These are phyloP conservation scores for Austroboletus novae-zelandiae DNA, from an alignment of 1,284 basidiomycete species.

Conservation along the genomic window DNA sequence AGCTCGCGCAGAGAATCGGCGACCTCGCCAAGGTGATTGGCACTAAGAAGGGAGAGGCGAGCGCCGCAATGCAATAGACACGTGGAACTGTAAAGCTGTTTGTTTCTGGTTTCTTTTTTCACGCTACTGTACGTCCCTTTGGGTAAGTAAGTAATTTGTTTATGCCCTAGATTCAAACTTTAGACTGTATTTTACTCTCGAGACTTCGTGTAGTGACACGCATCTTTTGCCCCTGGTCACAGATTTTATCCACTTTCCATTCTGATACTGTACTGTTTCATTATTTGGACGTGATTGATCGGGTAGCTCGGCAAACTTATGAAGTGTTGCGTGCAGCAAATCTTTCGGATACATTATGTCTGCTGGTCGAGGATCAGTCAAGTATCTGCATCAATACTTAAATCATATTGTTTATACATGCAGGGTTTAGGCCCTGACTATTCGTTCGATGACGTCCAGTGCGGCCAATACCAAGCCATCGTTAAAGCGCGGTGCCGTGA, in stretches of 20 bases:
- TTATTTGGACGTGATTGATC: no score
- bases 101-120: not conserved
- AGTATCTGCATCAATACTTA: no score
- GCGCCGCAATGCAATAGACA: constrained; percentile 2
- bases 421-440: constrained; percentile 5
- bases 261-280: no score
- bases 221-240: no score
- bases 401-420: no score
- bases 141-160: constrained; percentile 8
- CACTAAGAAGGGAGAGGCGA: constrained; percentile 29
- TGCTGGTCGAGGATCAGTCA: no score
- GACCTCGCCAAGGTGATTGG: constrained; percentile 27
- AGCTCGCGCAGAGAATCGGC: constrained; percentile 25
- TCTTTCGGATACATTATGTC: no score
- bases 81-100: constrained; percentile 7
- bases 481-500: constrained; percentile 21
- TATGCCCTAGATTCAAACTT: constrained; percentile 29
- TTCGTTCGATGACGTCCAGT: constrained; percentile 12
- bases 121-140: constrained; percentile 12
- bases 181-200: constrained; percentile 12
- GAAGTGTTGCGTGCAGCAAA: no score
- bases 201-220: constrained; percentile 7
- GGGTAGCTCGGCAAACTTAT: no score
- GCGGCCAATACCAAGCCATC: constrained; percentile 25
- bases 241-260: no score